Base-by-base conservation (phyloP, 1,284 basidiomycete species). In the Baeospora myosura region DNA sequence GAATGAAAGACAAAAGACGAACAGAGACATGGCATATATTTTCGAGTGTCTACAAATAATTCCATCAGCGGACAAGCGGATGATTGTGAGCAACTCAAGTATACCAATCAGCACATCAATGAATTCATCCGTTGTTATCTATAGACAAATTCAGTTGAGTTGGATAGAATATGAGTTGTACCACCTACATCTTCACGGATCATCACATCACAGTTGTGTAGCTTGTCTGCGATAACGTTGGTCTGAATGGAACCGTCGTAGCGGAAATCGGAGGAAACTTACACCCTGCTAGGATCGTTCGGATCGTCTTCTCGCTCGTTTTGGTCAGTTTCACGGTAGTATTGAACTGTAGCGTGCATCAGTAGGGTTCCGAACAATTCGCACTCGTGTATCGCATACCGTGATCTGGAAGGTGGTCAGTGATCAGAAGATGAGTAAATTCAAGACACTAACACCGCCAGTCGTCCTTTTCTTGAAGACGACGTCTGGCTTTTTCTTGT, bases 151-250 rank as follows among this genome's bases (percentile, higher is more conserved):
- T 35, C 36, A 22, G 16, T 37, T 45, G 12, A 46, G 38, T 24
- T 16, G 43, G 26, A 33, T 3, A 18, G 20, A 16, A 25, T 44
- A 48, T 40, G 31, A 16, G 34, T 17, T 28, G 43, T 39, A 35
- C 32, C 41, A 61, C 81, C 55, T 52, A 94, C 90, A 63, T 97
- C 93, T 69, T 97, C 92, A 54, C 93, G 76, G 51, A 97, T 90
- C 90, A 96, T 94, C 18, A 96, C 82, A 63, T 96, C 94, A 58
- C 90, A 93, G 55, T 95, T 96, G 63, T 96, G 92, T 38, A 95
- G 64, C 61, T 88, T 83, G 61, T 85, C 81, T 85, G 51, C 8
- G 20, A 38, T n/a, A n/a, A 42, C 48, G 25, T 43, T 45, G 16
- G 35, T 46, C 20, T n/a, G n/a, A n/a, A n/a, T n/a, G n/a, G n/a